Evolutionary conservation across 352 stramenopile genomes (phyloP).

Genomic region (Phytophthora cactorum): DNA sequence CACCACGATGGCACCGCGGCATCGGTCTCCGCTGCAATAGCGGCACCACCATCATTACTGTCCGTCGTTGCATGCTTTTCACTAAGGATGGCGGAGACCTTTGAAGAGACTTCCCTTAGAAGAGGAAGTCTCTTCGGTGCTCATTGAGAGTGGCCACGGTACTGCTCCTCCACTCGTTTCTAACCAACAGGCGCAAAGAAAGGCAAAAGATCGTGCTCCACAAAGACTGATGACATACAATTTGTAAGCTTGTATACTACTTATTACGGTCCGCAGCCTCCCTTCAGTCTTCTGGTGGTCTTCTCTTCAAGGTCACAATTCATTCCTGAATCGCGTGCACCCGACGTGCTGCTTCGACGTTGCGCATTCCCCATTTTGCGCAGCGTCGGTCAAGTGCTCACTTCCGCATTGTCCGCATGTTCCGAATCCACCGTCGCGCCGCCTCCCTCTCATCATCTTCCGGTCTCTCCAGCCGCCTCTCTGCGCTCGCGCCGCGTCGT

Average conservation of each 20-base stretch:
- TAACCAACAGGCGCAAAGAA: conserved; percentile 10
- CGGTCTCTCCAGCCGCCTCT: conserved; percentile 25
- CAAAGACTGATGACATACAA: not conserved
- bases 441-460: conserved; percentile 29
- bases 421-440: conserved; percentile 52
- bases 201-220: conserved; percentile 11
- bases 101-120: no score
- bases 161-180: not conserved
- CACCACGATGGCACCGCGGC: not conserved
- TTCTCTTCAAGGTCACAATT: conserved; percentile 5
- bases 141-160: conserved; percentile 3
- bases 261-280: not conserved
- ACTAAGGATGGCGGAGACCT: not conserved
- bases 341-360: conserved; percentile 1
- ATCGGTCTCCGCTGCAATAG: not conserved
- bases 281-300: conserved; percentile 38
- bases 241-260: not conserved
- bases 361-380: conserved; percentile 25
- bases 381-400: conserved; percentile 11
- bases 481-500: conserved; percentile 15
- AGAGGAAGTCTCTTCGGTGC: not conserved
- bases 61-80: not conserved
- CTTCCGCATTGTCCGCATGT: conserved; percentile 41
- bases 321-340: conserved; percentile 8
- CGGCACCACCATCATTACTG: no score